phyloP scores from a whole-genome alignment of 106 monocot species.

The Dendrobium huoshanense region DNA sequence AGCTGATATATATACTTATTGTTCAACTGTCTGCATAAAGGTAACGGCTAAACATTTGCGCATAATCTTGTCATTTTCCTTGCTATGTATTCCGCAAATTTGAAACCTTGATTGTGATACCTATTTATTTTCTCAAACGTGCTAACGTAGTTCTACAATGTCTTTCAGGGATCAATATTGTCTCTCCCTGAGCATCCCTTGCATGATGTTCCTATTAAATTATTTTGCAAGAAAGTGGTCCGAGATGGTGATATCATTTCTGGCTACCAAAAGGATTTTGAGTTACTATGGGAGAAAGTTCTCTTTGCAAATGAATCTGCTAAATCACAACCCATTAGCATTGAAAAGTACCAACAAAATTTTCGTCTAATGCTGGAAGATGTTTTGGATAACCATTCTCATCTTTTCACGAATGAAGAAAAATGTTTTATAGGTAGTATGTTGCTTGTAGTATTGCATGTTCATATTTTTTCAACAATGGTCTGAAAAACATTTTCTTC shows the following conservation, averaged over 20 bases:
- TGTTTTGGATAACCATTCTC: slow-evolving; percentile 54
- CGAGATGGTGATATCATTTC: slow-evolving; percentile 10
- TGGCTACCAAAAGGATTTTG: slow-evolving; percentile 17
- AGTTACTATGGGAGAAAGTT: slow-evolving; percentile 50
- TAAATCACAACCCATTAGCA: slow-evolving; percentile 25
- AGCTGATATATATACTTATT: background rate
- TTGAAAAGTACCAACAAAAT: slow-evolving; percentile 66
- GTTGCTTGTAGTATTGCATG: background rate
- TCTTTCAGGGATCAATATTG: slow-evolving; percentile 60
- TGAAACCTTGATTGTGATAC: background rate
- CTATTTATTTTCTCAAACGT: background rate
- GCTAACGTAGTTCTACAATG: slow-evolving; percentile 5
- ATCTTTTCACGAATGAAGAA: slow-evolving; percentile 59
- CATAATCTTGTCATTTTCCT: background rate
- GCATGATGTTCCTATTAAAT: slow-evolving; percentile 53
- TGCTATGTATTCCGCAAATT: background rate
- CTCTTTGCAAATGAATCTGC: slow-evolving; percentile 25
- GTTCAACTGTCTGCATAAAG: background rate
- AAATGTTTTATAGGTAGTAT: slow-evolving; percentile 64
- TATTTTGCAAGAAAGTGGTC: slow-evolving; percentile 35
- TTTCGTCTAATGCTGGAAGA: slow-evolving; percentile 73
- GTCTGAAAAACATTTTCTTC: background rate
- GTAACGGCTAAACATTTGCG: background rate
- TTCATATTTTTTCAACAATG: background rate
- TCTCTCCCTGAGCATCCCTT: slow-evolving; percentile 37